Evolutionary conservation across 169 alveolate genomes (phyloP), one percentile per base, ranked within the genome.

Genomic region (Plasmodium cynomolgi): DNA sequence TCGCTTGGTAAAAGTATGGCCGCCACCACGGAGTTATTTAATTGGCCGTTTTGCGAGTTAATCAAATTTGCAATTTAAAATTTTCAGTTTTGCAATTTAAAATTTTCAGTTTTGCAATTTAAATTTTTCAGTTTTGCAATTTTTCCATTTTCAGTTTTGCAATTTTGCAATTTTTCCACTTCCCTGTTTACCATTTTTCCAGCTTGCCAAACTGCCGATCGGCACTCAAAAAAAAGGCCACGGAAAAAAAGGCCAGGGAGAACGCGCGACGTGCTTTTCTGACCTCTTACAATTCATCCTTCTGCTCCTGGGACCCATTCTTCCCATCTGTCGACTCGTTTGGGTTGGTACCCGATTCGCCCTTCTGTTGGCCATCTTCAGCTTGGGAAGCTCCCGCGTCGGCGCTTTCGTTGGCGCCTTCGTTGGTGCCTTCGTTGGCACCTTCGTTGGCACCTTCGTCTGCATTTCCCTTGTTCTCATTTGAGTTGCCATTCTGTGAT

Each of bases 251-350:
- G 62, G 62, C 17, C 15, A 68, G 15, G 77, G 77, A 13, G 41
- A 29, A 68, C 39, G 37, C 6, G 17, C n/a, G 77, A 29, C 20
- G 15, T 34, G 37, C 15, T 68, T 23, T 2, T 68, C 37, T 17
- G 8, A 68, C 77, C 44, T 15, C 58, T 86, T 26, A 86, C 68
- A 86, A 50, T 50, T 86, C 93, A 41, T 86, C 93, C 68, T 75
- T 86, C 44, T 86, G 84, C 3, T 85, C 86, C 54, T 20, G 71
- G 37, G 93, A 37, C 29, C 23, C 79, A 75, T 72, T 84, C 8
- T 74, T 77, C 1, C 39, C 62, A n/a, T 29, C 54, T 15, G 39
- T 13, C 1, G 68, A 13, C 15, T 68, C 26, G 26, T 73, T 37
- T 47, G 20, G 2, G 54, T 47, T 47, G 7, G 29, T 8, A 54